Base-by-base conservation (phyloP, 1,139 yeast genomes). In the Yamadazyma diospyri region DNA sequence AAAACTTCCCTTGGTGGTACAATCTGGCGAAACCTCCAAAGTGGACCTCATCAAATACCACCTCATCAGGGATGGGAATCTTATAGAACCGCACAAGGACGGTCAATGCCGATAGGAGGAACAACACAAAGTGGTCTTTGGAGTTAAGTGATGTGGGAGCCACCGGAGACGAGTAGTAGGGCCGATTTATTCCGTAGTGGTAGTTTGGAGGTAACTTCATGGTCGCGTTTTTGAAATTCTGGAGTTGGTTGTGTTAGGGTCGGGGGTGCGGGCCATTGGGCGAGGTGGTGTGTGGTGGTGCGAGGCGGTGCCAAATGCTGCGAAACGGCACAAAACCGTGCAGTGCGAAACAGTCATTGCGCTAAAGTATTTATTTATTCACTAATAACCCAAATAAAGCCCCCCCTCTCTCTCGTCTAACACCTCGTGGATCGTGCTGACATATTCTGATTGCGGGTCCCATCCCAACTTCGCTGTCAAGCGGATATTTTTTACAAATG, bases 41-140 rank as follows among this genome's bases (percentile, higher is more conserved):
- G 54, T 81, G 88, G 31, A 80, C 88, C 58, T 92, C 98, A 64
- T 92, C 98, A 55, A 92, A 92, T 21, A 92, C 97, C 30, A 92
- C 95, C 26, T 85, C 74, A 42, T 76, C 60, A 12, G 98, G 98
- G 39, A 65, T 56, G 29, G 76, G 69, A 30, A 92, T 57, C 39
- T 73, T 72, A 50, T 72, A 68, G 35, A 82, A 62, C 45, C 97
- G 48, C 12, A 60, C 45, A 12, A 47, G 32, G 2, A 51, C 41
- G 11, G 52, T 53, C 8, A 49, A 20, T 1, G 56, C 50, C 5
- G 51, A 29, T 11, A 61, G 37, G 15, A 48, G 22, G 27, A 55
- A 47, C 7, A 56, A 32, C 18, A 43, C 36, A 23, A 55, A 48
- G 32, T 50, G 53, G 42, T 59, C 64, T 2, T 43, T 12, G 17